Base-by-base conservation (phyloP, 352 stramenopile species). In the Elongisporangium undulatum region DNA sequence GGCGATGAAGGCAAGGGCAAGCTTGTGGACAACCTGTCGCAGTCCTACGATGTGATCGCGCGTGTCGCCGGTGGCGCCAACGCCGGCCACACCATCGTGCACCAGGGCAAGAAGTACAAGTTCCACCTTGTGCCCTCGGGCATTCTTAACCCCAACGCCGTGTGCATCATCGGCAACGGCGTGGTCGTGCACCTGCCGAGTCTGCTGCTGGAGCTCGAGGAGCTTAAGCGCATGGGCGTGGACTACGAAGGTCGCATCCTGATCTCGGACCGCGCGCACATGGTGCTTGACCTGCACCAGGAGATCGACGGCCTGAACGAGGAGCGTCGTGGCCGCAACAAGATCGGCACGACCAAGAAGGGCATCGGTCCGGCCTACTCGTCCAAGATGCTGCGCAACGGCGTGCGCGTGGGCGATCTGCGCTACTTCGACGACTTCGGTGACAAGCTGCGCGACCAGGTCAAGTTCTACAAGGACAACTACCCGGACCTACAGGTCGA, bases 1-100 rank as follows among this genome's bases (percentile, higher is more conserved):
- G 97, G 97, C 38, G 97, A 99, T 71, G 97, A 99, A 87, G 97
- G 97, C 68, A 99, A 99, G 77, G 97, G 97, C 67, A 99, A 99
- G 75, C 89, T 99, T 24, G 97, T 99, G 24, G 89, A 97, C 81
- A 96, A 94, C 54, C 62, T 97, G 58, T 95, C 84, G 29, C 75
- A 97, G 72, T 89, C 92, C 60, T 99, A 99, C 80, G 94, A 98
- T 72, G 93, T 99, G 54, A 98, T 97, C 71, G 93, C 94, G 45
- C 92, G 96, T 58, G 96, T 99, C n/a, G 96, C 96, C 13, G 90
- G 97, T 53, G 97, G 98, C 48, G 97, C 95, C 24, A 99, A 99
- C 83, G 97, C 98, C 23, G 98, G 98, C 24, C 98, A 99, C 82
- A 99, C 97, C 49, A 99, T 99, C 71, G 96, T 99, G 52, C 95